phyloP scores from a whole-genome alignment of 148 eudicot species.

The Persicaria maculosa region DNA sequence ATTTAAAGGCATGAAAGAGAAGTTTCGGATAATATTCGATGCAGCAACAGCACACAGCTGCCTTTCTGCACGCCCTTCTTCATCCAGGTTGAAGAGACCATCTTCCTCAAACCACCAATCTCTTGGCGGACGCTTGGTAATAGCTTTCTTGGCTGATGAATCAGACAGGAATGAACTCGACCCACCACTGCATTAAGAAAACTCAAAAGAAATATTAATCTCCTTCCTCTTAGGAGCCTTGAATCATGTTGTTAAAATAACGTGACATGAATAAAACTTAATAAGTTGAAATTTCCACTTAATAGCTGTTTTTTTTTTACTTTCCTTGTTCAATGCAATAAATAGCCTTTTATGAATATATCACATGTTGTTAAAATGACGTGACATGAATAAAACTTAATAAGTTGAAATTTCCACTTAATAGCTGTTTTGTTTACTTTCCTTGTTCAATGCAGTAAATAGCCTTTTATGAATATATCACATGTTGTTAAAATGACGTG shows the following conservation, averaged over 20 bases:
- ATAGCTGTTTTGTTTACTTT: too few relatives aligned
- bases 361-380: not conserved
- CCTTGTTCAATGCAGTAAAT: too few relatives aligned
- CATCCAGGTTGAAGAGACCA: constrained; percentile 87
- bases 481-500: not conserved
- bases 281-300: not conserved
- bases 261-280: not conserved
- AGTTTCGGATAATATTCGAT: constrained; percentile 87
- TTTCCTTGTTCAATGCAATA: too few relatives aligned
- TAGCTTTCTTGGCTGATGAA: constrained; percentile 40
- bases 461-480: too few relatives aligned
- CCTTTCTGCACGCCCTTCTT: constrained; percentile 87
- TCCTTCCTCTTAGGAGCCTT: not conserved
- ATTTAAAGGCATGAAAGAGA: constrained; percentile 91
- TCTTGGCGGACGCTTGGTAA: constrained; percentile 37
- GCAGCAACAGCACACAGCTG: constrained; percentile 97
- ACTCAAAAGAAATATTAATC: not conserved
- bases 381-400: not conserved
- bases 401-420: not conserved
- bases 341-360: not conserved
- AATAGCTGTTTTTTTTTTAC: not conserved
- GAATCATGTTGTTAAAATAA: not conserved
- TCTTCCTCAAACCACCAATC: constrained; percentile 97
- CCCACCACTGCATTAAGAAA: constrained; percentile 37
- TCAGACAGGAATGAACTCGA: constrained; percentile 48